Conservation (phyloP, 345 rosid species). For the Eucalyptus erythrocorys region DNA sequence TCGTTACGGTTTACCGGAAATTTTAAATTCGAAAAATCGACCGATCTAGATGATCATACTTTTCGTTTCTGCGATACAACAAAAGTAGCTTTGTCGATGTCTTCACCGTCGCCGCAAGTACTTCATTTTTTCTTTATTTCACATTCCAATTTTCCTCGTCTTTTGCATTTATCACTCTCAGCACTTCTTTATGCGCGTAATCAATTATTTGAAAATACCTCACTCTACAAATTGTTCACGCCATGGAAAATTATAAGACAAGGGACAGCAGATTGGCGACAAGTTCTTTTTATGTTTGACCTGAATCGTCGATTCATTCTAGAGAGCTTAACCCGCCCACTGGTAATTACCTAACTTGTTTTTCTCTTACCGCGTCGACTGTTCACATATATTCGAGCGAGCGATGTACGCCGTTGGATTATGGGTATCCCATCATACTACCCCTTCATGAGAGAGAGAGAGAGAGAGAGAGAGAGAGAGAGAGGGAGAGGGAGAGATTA, state of each 20-base stretch:
- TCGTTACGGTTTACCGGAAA: too few relatives aligned
- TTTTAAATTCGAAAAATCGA: neutral
- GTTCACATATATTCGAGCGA: neutral
- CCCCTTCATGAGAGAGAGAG: too few relatives aligned
- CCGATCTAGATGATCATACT: too few relatives aligned
- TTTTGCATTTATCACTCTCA: neutral
- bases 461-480: too few relatives aligned
- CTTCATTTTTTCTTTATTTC: too few relatives aligned
- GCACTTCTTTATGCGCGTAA: neutral
- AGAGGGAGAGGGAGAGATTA: too few relatives aligned
- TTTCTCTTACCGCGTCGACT: accelerated
- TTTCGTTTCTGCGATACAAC: neutral
- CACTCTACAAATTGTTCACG: neutral
- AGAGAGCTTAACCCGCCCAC: neutral
- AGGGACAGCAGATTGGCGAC: neutral
- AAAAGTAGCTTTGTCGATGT: neutral
- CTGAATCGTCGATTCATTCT: too few relatives aligned
- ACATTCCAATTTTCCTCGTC: too few relatives aligned
- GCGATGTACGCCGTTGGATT: neutral
- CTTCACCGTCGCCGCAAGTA: accelerated
- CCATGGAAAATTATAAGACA: neutral
- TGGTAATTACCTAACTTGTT: neutral
- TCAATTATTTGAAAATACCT: neutral
- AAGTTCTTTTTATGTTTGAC: too few relatives aligned
- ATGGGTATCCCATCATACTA: neutral